These are phyloP conservation scores for Sporothrix luriei DNA, from an alignment of 2,329 filamentous ascomycete genomes.

Conservation along the genomic window DNA sequence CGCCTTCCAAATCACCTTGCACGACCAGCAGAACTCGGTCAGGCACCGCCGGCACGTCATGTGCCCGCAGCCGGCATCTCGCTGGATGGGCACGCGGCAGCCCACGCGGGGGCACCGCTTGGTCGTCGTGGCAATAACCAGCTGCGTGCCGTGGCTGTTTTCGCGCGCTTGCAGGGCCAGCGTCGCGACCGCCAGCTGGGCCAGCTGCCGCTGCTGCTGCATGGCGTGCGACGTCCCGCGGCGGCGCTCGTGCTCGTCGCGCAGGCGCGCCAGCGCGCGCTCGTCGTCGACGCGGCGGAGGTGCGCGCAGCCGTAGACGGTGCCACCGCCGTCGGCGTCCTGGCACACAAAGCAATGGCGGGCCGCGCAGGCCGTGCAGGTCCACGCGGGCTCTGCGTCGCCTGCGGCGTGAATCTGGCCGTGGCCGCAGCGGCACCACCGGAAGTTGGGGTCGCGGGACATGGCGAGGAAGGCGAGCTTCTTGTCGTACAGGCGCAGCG, in stretches of 20 bases:
- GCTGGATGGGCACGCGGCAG: constrained; percentile 38
- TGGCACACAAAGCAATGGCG: constrained; percentile 21
- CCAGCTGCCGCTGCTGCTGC: not conserved
- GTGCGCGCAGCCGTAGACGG: not conserved
- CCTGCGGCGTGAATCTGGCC: constrained; percentile 23
- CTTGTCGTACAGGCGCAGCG: constrained; percentile 22
- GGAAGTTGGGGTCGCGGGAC: constrained; percentile 7
- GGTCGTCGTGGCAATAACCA: constrained; percentile 34
- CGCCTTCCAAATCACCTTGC: constrained; percentile 31
- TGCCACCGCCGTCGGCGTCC: not conserved
- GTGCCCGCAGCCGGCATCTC: constrained; percentile 46
- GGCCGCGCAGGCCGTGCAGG: not conserved
- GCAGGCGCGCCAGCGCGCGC: not conserved
- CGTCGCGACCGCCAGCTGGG: not conserved
- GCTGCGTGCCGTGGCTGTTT: not conserved
- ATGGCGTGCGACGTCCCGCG: not conserved
- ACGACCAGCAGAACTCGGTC: constrained; percentile 45
- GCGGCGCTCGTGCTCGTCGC: constrained; percentile 10
- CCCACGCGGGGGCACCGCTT: constrained; percentile 38
- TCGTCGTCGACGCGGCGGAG: not conserved
- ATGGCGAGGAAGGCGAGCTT: constrained; percentile 23
- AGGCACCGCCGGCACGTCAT: constrained; percentile 47
- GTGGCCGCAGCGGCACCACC: constrained; percentile 24
- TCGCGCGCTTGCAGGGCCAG: not conserved
- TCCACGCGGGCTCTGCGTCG: not conserved